Percentiles rank a stretch among this genome's conserved stretches.
phyloP scores from a whole-genome alignment of 345 rosid species.

The Hypericum androsaemum region DNA sequence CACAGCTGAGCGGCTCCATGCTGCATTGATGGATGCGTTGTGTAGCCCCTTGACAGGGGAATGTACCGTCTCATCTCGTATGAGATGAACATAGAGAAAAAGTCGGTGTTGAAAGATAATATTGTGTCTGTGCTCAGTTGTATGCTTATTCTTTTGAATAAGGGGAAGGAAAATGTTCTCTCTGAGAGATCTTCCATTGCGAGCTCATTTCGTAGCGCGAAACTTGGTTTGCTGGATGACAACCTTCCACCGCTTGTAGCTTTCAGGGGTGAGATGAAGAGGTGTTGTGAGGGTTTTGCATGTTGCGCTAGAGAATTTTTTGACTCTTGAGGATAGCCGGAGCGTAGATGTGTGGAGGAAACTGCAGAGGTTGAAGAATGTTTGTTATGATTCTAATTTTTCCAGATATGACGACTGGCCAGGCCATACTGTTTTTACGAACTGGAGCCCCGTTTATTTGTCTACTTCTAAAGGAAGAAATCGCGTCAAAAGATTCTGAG shows the following conservation, averaged over 20 bases:
- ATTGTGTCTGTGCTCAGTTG: conserved; percentile 91
- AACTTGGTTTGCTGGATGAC: conserved; percentile 47
- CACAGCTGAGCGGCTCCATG: conserved; percentile 69
- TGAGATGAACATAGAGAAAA: conserved; percentile 68
- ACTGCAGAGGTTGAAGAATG: conserved; percentile 83
- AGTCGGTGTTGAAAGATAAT: conserved; percentile 75
- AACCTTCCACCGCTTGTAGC: conserved; percentile 81
- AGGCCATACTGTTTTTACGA: conserved; percentile 59
- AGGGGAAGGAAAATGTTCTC: conserved; percentile 84
- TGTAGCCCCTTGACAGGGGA: conserved; percentile 96
- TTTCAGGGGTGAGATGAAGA: conserved; percentile 90
- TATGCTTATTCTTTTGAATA: conserved; percentile 68
- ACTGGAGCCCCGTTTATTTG: conserved; percentile 69
- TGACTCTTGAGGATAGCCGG: conserved; percentile 59
- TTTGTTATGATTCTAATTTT: conserved; percentile 81
- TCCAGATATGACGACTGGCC: conserved; percentile 62
- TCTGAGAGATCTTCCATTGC: conserved; percentile 65
- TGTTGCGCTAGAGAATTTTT: conserved; percentile 73
- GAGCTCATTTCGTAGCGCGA: conserved; percentile 37
- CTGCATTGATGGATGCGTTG: conserved; percentile 78
- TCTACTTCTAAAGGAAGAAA: conserved; percentile 45
- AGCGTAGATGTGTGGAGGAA: conserved; percentile 77
- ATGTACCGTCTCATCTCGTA: conserved; percentile 67
- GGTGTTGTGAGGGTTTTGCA: conserved; percentile 92
- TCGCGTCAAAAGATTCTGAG: conserved; percentile 38